A percentile compares a stretch with the other conserved stretches of the same genome.
These are phyloP conservation scores for Sanghuangporus weigelae DNA, from an alignment of 1,284 basidiomycete genomes.

Conservation along the genomic window DNA sequence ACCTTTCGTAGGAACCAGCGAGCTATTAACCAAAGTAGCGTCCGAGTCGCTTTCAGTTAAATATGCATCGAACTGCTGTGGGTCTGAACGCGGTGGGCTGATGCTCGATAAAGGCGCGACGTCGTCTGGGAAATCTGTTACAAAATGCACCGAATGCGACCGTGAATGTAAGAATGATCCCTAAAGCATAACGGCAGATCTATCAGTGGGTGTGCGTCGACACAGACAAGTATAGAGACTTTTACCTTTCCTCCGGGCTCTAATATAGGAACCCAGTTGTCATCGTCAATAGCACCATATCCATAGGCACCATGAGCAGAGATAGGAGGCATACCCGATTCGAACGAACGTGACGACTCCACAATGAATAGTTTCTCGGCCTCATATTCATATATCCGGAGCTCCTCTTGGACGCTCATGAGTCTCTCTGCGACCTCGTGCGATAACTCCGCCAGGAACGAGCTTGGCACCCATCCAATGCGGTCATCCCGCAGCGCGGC, in stretches of 20 bases:
- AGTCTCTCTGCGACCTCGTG: constrained; percentile 38
- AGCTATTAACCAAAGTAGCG: background rate
- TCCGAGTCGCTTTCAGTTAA: constrained; percentile 5
- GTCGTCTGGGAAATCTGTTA: constrained; percentile 15
- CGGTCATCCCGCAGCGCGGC: constrained; percentile 56
- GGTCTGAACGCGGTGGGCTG: constrained; percentile 1
- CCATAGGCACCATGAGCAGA: background rate
- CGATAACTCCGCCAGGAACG: constrained; percentile 44
- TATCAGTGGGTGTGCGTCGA: background rate
- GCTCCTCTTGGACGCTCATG: constrained; percentile 20
- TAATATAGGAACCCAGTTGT: constrained; percentile 14
- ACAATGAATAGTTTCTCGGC: constrained; percentile 17
- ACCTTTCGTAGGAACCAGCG: background rate
- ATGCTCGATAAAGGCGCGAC: constrained; percentile 8
- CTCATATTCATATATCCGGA: constrained; percentile 24
- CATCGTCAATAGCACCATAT: background rate
- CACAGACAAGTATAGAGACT: background rate
- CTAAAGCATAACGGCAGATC: background rate
- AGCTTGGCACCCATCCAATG: constrained; percentile 69
- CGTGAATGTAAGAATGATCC: background rate
- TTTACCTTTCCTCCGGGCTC: constrained; percentile 9
- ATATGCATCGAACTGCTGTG: constrained; percentile 9
- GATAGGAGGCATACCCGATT: background rate
- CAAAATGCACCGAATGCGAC: constrained; percentile 8
- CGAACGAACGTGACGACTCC: constrained; percentile 2